Conservation (phyloP, 1,284 basidiomycete genomes). For the Ceratobasidium papillatum region DNA sequence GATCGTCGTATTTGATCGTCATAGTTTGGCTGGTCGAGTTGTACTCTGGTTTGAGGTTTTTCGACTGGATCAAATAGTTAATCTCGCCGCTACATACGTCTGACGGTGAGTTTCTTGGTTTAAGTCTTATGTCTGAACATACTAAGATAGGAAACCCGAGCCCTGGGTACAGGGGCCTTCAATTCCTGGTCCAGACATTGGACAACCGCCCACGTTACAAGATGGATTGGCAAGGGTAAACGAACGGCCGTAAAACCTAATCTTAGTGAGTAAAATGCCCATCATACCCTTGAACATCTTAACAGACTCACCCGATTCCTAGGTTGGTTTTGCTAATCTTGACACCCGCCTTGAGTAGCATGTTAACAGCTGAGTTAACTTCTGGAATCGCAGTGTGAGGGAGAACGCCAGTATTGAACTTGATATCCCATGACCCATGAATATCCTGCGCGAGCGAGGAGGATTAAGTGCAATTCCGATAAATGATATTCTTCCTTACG, state of each 20-base stretch:
- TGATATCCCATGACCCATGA: constrained; percentile 35
- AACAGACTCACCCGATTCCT: constrained; percentile 10
- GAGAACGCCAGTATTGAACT: constrained; percentile 32
- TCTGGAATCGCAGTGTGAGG: constrained; percentile 27
- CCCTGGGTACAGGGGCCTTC: constrained; percentile 22
- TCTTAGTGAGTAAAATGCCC: background rate
- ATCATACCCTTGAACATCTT: background rate
- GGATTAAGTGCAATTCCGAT: background rate
- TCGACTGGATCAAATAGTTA: constrained; percentile 21
- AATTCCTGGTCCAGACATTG: constrained; percentile 29
- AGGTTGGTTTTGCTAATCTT: constrained; percentile 23
- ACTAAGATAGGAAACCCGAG: constrained; percentile 11
- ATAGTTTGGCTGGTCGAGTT: constrained; percentile 30
- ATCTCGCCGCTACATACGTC: constrained; percentile 21
- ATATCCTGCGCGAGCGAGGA: constrained; percentile 17
- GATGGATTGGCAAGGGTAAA: constrained; percentile 30
- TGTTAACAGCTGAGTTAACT: constrained; percentile 26
- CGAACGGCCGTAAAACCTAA: constrained; percentile 30
- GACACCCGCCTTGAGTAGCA: constrained; percentile 31
- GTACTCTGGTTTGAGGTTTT: constrained; percentile 5
- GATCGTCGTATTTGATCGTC: constrained; percentile 27
- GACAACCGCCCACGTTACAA: constrained; percentile 20
- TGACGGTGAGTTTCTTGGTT: background rate
- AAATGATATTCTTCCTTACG: background rate
- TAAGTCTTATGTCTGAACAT: background rate